Conservation (phyloP, 352 stramenopile species). For the Phytopythium boreale region DNA sequence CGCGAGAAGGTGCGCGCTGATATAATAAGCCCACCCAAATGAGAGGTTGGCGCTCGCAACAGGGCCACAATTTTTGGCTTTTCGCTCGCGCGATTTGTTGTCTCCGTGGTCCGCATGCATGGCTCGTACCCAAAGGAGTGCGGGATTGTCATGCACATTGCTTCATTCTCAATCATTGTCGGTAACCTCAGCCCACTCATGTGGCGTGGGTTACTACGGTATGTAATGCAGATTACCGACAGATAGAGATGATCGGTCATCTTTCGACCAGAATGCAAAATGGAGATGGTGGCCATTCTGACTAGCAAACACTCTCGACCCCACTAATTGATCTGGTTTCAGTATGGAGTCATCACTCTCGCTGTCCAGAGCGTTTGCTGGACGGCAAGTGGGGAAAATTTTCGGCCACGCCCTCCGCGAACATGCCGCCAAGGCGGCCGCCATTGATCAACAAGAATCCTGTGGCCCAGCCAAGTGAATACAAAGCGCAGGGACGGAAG, state of each 20-base stretch:
- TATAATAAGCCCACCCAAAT: no score
- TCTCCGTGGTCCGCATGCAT: no score
- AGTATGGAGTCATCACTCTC: background rate
- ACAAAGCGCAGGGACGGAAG: background rate
- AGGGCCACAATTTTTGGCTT: background rate
- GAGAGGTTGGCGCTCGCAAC: background rate
- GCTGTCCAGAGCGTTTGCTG: background rate
- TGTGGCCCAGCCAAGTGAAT: background rate
- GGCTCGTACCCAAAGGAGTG: no score
- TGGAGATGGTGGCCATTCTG: background rate
- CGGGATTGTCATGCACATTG: no score
- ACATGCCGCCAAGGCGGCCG: background rate
- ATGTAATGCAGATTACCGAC: no score
- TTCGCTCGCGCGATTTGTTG: background rate
- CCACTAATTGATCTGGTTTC: background rate
- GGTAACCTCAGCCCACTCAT: no score
- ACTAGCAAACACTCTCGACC: background rate
- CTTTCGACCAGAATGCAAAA: background rate
- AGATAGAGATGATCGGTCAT: conserved; percentile 6
- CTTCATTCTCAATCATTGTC: no score
- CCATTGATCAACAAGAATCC: background rate
- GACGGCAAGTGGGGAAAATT: background rate
- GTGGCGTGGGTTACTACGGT: background rate
- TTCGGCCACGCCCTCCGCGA: background rate
- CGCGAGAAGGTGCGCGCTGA: no score